Percentiles rank a stretch among this genome's conserved stretches.
These are phyloP conservation scores for Cyberlindnera mississippiensis DNA, from an alignment of 805 yeast genomes.

Conservation along the genomic window DNA sequence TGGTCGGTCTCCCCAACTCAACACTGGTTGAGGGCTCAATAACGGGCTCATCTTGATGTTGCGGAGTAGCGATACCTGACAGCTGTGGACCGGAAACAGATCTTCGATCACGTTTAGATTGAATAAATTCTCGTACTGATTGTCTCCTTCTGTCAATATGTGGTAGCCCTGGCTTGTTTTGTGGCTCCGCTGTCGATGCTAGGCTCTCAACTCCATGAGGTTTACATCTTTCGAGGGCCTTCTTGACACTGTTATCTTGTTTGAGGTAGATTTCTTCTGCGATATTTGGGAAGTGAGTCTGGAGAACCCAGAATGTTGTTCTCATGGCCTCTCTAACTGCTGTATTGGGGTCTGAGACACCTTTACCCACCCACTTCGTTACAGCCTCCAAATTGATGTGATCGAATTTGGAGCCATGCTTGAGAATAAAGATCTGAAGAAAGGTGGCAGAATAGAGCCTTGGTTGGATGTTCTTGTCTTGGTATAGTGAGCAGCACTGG, in stretches of 20 bases:
- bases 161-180: constrained; percentile 8
- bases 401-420: constrained; percentile 39
- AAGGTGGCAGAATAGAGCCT: constrained; percentile 67
- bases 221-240: constrained; percentile 58
- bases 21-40: constrained; percentile 1
- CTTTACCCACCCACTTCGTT: constrained; percentile 49
- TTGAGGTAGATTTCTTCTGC: constrained; percentile 35
- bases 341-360: constrained; percentile 77
- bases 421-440: constrained; percentile 57
- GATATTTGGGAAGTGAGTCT: constrained; percentile 47
- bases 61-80: too few relatives aligned
- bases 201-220: constrained; percentile 34
- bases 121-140: constrained; percentile 45
- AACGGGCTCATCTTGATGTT: neutral
- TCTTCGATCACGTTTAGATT: constrained; percentile 41
- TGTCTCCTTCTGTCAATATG: constrained; percentile 32
- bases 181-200: constrained; percentile 8
- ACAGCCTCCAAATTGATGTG: constrained; percentile 37
- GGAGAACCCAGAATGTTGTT: constrained; percentile 67
- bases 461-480: constrained; percentile 70
- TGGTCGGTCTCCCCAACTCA: constrained; percentile 24
- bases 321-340: constrained; percentile 75
- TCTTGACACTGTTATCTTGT: constrained; percentile 37
- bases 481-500: constrained; percentile 46
- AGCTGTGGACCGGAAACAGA: constrained; percentile 33